Percentiles rank a stretch among this genome's conserved stretches.
phyloP scores from a whole-genome alignment of 208 protist genomes.

The Leptomonas pyrrhocoris region DNA sequence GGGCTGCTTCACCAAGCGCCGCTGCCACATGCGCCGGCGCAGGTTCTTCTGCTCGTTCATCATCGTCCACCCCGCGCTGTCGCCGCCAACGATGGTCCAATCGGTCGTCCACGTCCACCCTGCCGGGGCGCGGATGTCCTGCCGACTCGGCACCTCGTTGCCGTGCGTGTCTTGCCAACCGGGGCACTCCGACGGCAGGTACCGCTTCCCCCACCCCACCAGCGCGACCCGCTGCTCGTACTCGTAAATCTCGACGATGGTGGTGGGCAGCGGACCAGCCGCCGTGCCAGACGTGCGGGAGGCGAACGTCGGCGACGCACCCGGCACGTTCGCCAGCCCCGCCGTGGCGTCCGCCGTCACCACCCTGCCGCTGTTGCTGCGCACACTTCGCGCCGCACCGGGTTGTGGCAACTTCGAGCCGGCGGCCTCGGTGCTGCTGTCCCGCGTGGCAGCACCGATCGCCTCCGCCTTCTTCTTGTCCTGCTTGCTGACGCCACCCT shows the following conservation, averaged over 20 bases:
- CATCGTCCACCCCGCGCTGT: slow-evolving; percentile 39
- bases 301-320: slow-evolving; percentile 18
- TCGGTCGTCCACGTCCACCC: slow-evolving; percentile 66
- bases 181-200: slow-evolving; percentile 48
- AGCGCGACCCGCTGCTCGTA: slow-evolving; percentile 59
- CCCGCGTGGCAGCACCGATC: slow-evolving; percentile 4
- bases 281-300: slow-evolving; percentile 25
- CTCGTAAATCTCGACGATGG: slow-evolving; percentile 66
- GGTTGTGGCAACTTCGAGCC: slow-evolving; percentile 20
- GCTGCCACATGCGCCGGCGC: slow-evolving; percentile 74
- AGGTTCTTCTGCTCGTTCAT: slow-evolving; percentile 37
- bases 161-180: slow-evolving; percentile 71
- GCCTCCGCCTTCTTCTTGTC: slow-evolving; percentile 6
- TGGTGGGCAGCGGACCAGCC: slow-evolving; percentile 19
- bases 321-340: slow-evolving; percentile 14
- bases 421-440: background rate
- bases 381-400: slow-evolving; percentile 3
- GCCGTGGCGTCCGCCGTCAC: slow-evolving; percentile 7
- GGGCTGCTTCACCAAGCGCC: slow-evolving; percentile 35
- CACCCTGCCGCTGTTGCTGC: slow-evolving; percentile 31
- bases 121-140: slow-evolving; percentile 41
- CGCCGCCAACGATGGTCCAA: slow-evolving; percentile 44
- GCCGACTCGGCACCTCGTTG: slow-evolving; percentile 36
- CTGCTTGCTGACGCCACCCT: background rate
- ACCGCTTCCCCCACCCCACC: slow-evolving; percentile 56